Conservation (phyloP, 73 alveolate species). For the Uronychia binucleata region DNA sequence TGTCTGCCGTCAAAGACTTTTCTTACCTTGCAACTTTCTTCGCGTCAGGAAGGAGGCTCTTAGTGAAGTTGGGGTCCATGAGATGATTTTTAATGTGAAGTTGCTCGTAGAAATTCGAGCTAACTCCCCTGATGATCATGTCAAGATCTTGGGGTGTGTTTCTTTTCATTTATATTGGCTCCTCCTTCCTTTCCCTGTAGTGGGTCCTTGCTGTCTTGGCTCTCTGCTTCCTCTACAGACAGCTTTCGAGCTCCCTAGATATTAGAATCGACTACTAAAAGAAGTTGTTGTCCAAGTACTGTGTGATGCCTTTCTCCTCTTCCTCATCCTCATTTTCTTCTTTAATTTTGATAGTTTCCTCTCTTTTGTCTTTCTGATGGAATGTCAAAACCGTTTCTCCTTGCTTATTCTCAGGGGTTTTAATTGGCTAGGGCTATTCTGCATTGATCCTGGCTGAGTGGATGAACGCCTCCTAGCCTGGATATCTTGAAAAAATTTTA, state of each 20-base stretch:
- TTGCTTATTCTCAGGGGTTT: neutral
- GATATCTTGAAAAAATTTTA: neutral
- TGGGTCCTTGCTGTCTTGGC: constrained; percentile 1
- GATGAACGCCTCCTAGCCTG: neutral
- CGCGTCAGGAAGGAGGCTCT: neutral
- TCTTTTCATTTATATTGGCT: neutral
- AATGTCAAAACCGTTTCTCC: too few relatives aligned
- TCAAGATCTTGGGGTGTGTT: neutral
- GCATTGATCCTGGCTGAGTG: neutral
- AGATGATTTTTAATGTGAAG: neutral
- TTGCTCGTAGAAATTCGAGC: neutral
- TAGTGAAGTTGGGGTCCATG: neutral
- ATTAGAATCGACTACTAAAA: neutral
- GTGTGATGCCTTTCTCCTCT: neutral
- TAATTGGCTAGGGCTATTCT: neutral
- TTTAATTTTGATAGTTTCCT: too few relatives aligned
- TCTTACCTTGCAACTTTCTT: neutral
- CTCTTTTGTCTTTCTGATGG: too few relatives aligned
- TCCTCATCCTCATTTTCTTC: neutral
- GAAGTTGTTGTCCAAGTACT: neutral
- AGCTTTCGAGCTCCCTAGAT: too few relatives aligned
- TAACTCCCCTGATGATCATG: neutral
- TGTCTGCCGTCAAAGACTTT: neutral
- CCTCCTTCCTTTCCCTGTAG: neutral
- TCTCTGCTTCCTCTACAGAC: too few relatives aligned